Conservation (phyloP, 2,329 filamentous ascomycete species). For the Orbilia oligospora region DNA sequence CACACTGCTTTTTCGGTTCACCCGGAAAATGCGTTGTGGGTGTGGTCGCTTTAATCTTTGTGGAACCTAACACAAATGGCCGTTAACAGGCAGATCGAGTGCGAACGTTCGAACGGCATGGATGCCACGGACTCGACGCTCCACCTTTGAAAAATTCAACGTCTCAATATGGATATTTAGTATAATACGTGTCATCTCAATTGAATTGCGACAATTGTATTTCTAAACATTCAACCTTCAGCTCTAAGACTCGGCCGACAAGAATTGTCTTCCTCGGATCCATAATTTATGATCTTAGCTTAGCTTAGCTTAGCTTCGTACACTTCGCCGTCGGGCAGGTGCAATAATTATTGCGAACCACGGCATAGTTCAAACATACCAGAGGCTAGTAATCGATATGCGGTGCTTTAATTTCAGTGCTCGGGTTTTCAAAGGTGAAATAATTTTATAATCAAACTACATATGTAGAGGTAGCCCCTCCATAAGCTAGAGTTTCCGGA, state of each 20-base stretch:
- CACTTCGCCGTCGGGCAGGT: neutral
- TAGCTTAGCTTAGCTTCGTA: no score
- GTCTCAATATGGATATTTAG: neutral
- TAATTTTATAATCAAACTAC: constrained; percentile 24
- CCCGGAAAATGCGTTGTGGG: constrained; percentile 45
- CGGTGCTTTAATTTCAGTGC: neutral
- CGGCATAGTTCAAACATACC: no score
- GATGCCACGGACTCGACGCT: no score
- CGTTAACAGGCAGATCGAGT: neutral
- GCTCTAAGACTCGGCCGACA: neutral
- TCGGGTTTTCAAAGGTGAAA: neutral
- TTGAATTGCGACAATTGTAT: constrained; percentile 11
- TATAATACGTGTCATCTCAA: neutral
- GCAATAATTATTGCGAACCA: neutral
- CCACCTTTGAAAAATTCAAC: neutral
- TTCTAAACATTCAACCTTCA: neutral
- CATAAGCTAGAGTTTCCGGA: neutral
- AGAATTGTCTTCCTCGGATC: neutral
- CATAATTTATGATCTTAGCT: no score
- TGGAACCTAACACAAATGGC: neutral
- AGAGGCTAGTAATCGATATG: neutral
- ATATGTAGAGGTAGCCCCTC: neutral
- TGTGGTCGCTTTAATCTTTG: neutral
- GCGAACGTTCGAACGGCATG: no score
- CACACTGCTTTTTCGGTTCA: constrained; percentile 14